A percentile compares a stretch with the other conserved stretches of the same genome.
Evolutionary conservation across 805 yeast genomes (phyloP).

Genomic region (Pichia gijzeniarum): DNA sequence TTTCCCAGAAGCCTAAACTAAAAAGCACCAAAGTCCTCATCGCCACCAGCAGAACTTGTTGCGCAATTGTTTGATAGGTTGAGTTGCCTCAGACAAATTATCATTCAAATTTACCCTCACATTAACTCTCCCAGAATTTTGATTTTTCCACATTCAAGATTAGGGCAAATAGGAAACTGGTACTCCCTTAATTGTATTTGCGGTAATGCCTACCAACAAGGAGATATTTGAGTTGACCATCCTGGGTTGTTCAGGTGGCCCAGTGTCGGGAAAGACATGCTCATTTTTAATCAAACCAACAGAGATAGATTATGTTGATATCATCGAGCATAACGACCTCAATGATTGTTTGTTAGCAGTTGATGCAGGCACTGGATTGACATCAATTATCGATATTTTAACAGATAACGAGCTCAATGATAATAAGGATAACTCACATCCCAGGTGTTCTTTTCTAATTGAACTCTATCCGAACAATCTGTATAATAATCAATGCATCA

Average conservation of each 20-base stretch:
- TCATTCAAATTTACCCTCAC: too few species aligned
- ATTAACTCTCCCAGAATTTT: too few species aligned
- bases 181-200: too few species aligned
- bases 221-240: slow-evolving; percentile 51
- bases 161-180: too few species aligned
- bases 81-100: too few species aligned
- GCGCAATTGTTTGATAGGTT: too few species aligned
- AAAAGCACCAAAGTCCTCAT: too few species aligned
- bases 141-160: too few species aligned
- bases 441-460: slow-evolving; percentile 9
- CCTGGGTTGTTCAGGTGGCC: slow-evolving; percentile 84
- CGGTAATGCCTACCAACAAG: slow-evolving; percentile 15
- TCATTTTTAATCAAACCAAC: slow-evolving; percentile 59
- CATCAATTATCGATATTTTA: slow-evolving; percentile 41
- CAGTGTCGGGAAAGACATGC: slow-evolving; percentile 65
- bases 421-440: slow-evolving; percentile 4
- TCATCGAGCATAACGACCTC: slow-evolving; percentile 20
- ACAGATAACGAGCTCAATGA: background rate
- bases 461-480: slow-evolving; percentile 14
- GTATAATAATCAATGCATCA: background rate
- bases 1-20: too few species aligned
- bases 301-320: slow-evolving; percentile 33
- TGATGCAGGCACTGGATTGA: slow-evolving; percentile 77
- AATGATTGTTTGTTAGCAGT: slow-evolving; percentile 44
- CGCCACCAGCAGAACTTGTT: too few species aligned